These are phyloP conservation scores for Adansonia digitata DNA, from an alignment of 345 rosid genomes.

Conservation along the genomic window DNA sequence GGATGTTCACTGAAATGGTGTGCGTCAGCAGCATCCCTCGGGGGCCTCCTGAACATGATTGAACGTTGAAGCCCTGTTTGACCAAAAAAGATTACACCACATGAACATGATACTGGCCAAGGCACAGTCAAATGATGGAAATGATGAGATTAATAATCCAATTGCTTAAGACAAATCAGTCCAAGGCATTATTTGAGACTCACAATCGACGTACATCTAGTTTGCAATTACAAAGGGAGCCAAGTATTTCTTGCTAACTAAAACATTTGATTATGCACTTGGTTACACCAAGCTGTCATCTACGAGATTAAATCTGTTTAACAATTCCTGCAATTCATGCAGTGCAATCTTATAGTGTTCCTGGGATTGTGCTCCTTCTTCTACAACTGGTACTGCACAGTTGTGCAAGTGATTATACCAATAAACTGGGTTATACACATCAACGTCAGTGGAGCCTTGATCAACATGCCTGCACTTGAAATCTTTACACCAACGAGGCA, in stretches of 20 bases:
- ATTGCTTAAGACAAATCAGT: not conserved
- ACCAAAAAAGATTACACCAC: too few species aligned
- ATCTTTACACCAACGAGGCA: constrained; percentile 39
- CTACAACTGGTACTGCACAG: constrained; percentile 31
- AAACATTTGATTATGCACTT: not conserved
- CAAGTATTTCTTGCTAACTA: not conserved
- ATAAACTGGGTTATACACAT: constrained; percentile 28
- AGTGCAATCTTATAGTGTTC: constrained; percentile 36
- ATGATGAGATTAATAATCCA: not conserved
- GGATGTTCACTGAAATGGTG: too few species aligned
- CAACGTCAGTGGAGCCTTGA: constrained; percentile 18
- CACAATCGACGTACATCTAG: not conserved
- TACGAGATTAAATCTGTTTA: constrained; percentile 30
- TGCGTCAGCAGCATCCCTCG: too few species aligned
- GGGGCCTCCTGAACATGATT: too few species aligned
- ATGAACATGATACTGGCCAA: too few species aligned
- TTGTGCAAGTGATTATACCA: constrained; percentile 30
- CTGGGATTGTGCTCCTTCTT: constrained; percentile 31
- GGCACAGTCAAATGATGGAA: too few species aligned
- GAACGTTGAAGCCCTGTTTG: too few species aligned
- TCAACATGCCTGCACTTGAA: constrained; percentile 27
- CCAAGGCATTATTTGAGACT: not conserved
- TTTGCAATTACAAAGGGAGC: not conserved
- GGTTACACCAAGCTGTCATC: constrained; percentile 25
- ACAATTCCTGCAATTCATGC: constrained; percentile 37